Conservation (phyloP, 805 yeast species). For the Candida lessepsii region DNA sequence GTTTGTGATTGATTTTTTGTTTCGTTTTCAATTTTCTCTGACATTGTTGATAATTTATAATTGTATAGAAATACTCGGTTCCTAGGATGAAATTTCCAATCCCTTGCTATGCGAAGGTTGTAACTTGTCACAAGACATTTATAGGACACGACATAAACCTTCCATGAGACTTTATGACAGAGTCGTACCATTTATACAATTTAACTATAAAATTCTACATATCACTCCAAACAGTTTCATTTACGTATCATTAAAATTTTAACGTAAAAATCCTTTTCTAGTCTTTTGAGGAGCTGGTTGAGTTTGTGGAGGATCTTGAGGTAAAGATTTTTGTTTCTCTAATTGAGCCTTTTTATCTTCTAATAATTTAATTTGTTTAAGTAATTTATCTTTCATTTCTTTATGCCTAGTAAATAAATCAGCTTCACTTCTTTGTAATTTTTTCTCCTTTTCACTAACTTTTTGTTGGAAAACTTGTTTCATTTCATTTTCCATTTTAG, state of each 20-base stretch:
- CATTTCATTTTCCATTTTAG: conserved; percentile 95
- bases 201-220: conserved; percentile 3
- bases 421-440: conserved; percentile 93
- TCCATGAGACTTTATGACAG: background rate
- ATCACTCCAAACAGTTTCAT: conserved; percentile 1
- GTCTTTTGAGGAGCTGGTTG: conserved; percentile 54
- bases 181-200: background rate
- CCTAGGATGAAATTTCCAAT: conserved; percentile 1
- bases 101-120: conserved; percentile 1
- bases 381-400: conserved; percentile 93
- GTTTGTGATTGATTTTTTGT: background rate
- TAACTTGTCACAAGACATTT: conserved; percentile 4
- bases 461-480: conserved; percentile 94
- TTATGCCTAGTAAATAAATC: conserved; percentile 93
- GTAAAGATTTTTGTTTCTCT: conserved; percentile 56
- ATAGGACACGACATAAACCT: background rate
- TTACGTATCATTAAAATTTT: conserved; percentile 6
- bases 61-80: conserved; percentile 1
- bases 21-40: conserved; percentile 6
- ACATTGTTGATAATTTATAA: conserved; percentile 4
- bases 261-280: conserved; percentile 81
- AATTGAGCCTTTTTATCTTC: conserved; percentile 88
- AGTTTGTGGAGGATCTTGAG: conserved; percentile 46
- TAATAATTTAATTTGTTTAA: conserved; percentile 81
- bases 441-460: conserved; percentile 95